Conservation (phyloP, 1,284 basidiomycete genomes). For the Takashimella koratensis region DNA sequence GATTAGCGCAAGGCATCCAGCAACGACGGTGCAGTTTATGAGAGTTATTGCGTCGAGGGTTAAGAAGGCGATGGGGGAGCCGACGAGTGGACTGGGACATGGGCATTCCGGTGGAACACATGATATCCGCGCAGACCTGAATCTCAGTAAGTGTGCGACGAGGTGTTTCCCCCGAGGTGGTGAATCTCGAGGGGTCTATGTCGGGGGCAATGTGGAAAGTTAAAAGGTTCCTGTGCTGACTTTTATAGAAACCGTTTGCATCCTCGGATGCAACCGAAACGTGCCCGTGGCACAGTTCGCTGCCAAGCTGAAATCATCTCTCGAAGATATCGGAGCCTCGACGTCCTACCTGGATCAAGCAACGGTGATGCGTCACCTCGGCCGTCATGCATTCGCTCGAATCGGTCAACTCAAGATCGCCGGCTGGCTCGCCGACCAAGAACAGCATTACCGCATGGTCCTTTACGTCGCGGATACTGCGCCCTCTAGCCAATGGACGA, state of each 20-base stretch:
- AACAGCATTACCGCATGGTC: slow-evolving; percentile 84
- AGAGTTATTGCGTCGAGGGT: slow-evolving; percentile 91
- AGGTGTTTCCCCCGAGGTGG: too few relatives aligned
- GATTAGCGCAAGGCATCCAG: slow-evolving; percentile 85
- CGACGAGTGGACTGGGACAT: slow-evolving; percentile 18
- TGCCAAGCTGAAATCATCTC: slow-evolving; percentile 75
- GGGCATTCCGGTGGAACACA: slow-evolving; percentile 34
- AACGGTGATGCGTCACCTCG: slow-evolving; percentile 81
- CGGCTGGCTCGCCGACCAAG: slow-evolving; percentile 91
- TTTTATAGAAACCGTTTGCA: slow-evolving; percentile 43
- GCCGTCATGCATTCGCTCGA: slow-evolving; percentile 84
- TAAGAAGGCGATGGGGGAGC: slow-evolving; percentile 68
- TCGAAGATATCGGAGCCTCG: slow-evolving; percentile 82
- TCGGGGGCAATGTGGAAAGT: background rate
- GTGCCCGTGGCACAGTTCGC: slow-evolving; percentile 86
- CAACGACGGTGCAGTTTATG: slow-evolving; percentile 92
- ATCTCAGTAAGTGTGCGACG: slow-evolving; percentile 70
- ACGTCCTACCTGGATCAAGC: slow-evolving; percentile 89
- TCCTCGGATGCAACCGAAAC: slow-evolving; percentile 59
- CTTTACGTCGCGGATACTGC: slow-evolving; percentile 92
- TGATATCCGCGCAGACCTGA: slow-evolving; percentile 76
- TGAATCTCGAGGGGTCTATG: too few relatives aligned
- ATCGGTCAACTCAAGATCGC: slow-evolving; percentile 93
- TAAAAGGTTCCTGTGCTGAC: background rate
- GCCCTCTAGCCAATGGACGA: slow-evolving; percentile 91